Evolutionary conservation across 441 rosid genomes (phyloP).

Genomic region (Syzygium syzygioides): DNA sequence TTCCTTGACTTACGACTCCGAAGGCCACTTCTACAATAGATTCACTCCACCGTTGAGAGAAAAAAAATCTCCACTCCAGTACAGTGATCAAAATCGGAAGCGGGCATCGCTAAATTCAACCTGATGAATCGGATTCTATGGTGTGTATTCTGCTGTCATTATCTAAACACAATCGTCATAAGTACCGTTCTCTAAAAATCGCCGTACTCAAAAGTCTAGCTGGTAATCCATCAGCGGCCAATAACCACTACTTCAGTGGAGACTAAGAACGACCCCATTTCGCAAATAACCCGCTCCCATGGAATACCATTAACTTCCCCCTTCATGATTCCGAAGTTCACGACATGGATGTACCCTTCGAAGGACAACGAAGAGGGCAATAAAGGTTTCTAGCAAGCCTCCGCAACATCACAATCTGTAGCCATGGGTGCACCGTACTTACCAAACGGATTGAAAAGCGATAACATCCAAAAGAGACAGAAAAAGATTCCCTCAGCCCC

Average conservation of each 20-base stretch:
- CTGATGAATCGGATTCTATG: neutral
- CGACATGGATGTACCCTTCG: neutral
- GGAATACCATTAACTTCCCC: neutral
- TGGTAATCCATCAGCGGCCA: neutral
- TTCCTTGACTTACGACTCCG: neutral
- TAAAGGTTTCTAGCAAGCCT: neutral
- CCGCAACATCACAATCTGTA: neutral
- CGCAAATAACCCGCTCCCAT: neutral
- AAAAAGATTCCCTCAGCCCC: neutral
- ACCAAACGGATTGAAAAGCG: neutral
- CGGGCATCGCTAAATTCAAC: neutral
- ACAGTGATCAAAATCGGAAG: neutral
- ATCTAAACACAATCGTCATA: neutral
- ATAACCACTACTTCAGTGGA: neutral
- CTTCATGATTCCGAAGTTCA: neutral
- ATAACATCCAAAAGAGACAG: neutral
- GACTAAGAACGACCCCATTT: neutral
- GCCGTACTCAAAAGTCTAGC: neutral
- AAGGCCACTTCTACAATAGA: neutral
- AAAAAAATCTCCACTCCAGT: neutral
- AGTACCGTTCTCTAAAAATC: neutral
- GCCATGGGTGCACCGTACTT: neutral
- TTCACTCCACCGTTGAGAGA: neutral
- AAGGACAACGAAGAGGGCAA: neutral
- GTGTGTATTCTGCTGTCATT: neutral